These are phyloP conservation scores for Oryza nivara DNA, from an alignment of 176 grass and related monocot genomes.

Conservation along the genomic window DNA sequence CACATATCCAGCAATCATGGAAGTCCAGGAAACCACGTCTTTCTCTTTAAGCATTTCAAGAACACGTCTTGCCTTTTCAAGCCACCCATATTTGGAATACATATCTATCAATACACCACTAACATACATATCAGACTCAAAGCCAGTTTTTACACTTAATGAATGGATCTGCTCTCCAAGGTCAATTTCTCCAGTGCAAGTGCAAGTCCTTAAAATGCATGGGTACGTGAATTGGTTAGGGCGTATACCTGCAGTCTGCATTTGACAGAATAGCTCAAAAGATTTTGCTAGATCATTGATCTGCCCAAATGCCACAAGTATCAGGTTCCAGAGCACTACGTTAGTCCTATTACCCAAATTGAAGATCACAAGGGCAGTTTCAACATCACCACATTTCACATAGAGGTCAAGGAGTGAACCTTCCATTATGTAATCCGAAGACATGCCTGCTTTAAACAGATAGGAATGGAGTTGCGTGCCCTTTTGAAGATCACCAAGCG, in stretches of 20 bases:
- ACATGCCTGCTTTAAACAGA: conserved; percentile 61
- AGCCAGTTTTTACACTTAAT: conserved; percentile 48
- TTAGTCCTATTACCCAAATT: conserved; percentile 56
- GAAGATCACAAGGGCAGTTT: conserved; percentile 55
- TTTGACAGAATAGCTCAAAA: conserved; percentile 64
- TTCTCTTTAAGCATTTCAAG: conserved; percentile 59
- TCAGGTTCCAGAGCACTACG: conserved; percentile 75
- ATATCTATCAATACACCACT: conserved; percentile 77
- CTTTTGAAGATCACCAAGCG: conserved; percentile 47
- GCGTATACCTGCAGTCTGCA: conserved; percentile 48
- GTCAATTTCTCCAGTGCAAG: conserved; percentile 44
- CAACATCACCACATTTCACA: conserved; percentile 60
- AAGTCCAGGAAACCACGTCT: conserved; percentile 82
- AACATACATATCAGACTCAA: conserved; percentile 70
- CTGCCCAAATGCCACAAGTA: conserved; percentile 72
- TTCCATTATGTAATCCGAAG: conserved; percentile 66
- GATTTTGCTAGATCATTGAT: conserved; percentile 57
- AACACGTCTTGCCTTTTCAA: conserved; percentile 55
- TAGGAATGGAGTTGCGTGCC: conserved; percentile 64
- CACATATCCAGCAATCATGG: conserved; percentile 76
- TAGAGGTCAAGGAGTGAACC: conserved; percentile 74
- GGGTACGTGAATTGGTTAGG: conserved; percentile 85
- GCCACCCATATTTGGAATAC: conserved; percentile 61
- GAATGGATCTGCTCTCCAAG: conserved; percentile 76
- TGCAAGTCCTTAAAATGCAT: conserved; percentile 74